A percentile compares a stretch with the other conserved stretches of the same genome.
Evolutionary conservation across 768 basidiomycete genomes (phyloP).

Genomic region (Podaxis carcinomalis): DNA sequence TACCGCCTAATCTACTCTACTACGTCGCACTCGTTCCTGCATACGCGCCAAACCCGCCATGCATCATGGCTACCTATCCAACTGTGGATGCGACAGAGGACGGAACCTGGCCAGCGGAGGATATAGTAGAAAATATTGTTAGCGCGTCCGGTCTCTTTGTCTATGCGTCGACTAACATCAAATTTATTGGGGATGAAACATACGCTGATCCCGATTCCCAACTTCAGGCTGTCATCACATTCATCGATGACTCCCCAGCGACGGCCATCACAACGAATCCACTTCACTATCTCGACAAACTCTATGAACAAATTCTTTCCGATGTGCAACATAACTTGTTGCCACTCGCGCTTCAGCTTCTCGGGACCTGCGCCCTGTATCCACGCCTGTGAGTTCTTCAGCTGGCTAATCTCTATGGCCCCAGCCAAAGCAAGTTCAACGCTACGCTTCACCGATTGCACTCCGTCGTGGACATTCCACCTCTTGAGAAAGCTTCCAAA

Average conservation of each 20-base stretch:
- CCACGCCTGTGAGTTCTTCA: not conserved
- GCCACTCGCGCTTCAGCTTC: not conserved
- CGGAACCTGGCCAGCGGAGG: constrained; percentile 11
- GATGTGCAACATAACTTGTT: not conserved
- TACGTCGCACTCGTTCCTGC: no score
- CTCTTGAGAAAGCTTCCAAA: not conserved
- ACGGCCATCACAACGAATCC: not conserved
- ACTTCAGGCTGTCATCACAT: not conserved
- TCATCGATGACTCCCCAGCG: not conserved
- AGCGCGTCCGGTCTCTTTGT: constrained; percentile 14
- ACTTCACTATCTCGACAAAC: not conserved
- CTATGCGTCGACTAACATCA: constrained; percentile 13
- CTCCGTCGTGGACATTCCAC: not conserved
- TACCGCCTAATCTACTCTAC: no score
- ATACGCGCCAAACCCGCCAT: no score
- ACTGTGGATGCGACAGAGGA: not conserved
- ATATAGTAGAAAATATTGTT: constrained; percentile 8
- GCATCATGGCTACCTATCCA: not conserved
- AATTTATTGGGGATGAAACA: constrained; percentile 13
- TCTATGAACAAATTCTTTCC: not conserved
- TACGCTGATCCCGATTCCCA: not conserved
- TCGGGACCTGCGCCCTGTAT: not conserved
- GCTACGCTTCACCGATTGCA: not conserved
- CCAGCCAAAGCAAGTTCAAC: not conserved
- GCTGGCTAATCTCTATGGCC: not conserved